Conservation (phyloP, 192 early-diverging fungal genomes). For the Pilaira anomala region DNA sequence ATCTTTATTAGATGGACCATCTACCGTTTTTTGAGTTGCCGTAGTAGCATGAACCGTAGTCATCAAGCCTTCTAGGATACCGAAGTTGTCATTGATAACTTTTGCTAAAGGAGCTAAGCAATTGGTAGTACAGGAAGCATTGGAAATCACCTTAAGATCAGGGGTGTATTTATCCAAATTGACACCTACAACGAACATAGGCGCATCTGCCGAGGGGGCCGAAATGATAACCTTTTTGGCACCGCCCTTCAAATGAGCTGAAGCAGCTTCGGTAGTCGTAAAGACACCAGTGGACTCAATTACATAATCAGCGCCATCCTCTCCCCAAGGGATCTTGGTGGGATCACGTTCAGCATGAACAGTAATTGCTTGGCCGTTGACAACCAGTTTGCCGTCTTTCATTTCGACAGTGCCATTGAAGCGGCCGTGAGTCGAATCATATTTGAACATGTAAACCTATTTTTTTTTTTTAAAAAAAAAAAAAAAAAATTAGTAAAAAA, state of each 20-base stretch:
- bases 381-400: constrained; percentile 80
- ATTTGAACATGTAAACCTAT: constrained; percentile 84
- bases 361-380: constrained; percentile 76
- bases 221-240: constrained; percentile 98
- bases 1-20: constrained; percentile 92
- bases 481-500: background rate
- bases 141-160: constrained; percentile 82
- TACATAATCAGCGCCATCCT: constrained; percentile 79
- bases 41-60: constrained; percentile 96
- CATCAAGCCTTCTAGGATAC: constrained; percentile 94
- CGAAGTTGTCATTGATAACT: constrained; percentile 92
- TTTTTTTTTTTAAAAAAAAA: no score
- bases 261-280: constrained; percentile 84
- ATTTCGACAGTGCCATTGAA: constrained; percentile 76
- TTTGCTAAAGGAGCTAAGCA: constrained; percentile 96
- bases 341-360: constrained; percentile 76
- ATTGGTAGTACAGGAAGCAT: constrained; percentile 99
- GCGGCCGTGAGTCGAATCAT: constrained; percentile 97
- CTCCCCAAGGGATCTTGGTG: constrained; percentile 82
- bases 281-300: constrained; percentile 98
- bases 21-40: constrained; percentile 98
- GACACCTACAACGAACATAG: constrained; percentile 96
- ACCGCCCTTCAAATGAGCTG: constrained; percentile 80
- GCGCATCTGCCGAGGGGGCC: constrained; percentile 90
- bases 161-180: constrained; percentile 90